Evolutionary conservation across 176 grass and related monocot species (phyloP).

Genomic region (Avena insularis): DNA sequence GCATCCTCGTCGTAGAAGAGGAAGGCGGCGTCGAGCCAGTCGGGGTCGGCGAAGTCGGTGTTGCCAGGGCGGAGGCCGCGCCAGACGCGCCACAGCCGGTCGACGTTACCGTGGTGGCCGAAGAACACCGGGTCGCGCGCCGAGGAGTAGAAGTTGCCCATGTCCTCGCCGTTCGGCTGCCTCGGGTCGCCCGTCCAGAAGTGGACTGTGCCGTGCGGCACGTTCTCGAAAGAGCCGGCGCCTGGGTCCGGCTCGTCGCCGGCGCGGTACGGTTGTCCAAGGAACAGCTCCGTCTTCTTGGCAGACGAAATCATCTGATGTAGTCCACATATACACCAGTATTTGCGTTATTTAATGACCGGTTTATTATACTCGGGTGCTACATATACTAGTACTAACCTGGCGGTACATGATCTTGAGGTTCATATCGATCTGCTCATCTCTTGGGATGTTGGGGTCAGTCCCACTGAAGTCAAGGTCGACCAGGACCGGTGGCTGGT

Average conservation of each 20-base stretch:
- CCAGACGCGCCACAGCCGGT: slow-evolving; percentile 70
- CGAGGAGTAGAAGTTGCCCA: slow-evolving; percentile 69
- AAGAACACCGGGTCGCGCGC: slow-evolving; percentile 70
- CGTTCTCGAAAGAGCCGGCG: slow-evolving; percentile 41
- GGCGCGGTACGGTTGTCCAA: slow-evolving; percentile 61
- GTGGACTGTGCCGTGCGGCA: slow-evolving; percentile 53
- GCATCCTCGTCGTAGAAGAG: slow-evolving; percentile 85
- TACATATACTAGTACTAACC: slow-evolving; percentile 38
- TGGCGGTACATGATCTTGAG: slow-evolving; percentile 76
- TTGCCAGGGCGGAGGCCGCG: slow-evolving; percentile 30
- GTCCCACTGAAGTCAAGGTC: slow-evolving; percentile 53
- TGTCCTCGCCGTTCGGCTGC: slow-evolving; percentile 50
- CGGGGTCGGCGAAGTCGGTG: slow-evolving; percentile 56
- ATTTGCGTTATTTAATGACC: neutral
- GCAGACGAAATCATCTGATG: slow-evolving; percentile 54
- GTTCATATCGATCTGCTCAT: slow-evolving; percentile 54
- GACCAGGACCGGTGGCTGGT: slow-evolving; percentile 48
- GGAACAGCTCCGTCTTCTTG: slow-evolving; percentile 62
- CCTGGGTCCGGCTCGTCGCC: slow-evolving; percentile 57
- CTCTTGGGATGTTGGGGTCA: slow-evolving; percentile 35
- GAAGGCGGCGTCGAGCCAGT: slow-evolving; percentile 80
- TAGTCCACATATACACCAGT: neutral
- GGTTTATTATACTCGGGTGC: neutral
- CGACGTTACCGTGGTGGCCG: slow-evolving; percentile 65
- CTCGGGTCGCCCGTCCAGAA: slow-evolving; percentile 37